Evolutionary conservation across 2,329 filamentous ascomycete species (phyloP).

Genomic region (Hypoxylon sp.): DNA sequence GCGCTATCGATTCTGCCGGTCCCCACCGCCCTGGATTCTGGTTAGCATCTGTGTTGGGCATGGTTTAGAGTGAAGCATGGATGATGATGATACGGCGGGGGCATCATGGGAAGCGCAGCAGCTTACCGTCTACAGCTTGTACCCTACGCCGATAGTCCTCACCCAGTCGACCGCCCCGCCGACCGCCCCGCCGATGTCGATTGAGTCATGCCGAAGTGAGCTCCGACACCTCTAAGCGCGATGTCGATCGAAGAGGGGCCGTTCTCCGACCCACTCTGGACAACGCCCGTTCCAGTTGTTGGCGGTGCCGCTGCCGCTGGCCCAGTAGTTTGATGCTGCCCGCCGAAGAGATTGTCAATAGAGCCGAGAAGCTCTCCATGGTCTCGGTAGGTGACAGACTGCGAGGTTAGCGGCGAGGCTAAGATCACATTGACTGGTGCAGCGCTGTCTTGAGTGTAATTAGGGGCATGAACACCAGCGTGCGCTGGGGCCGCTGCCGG

Average conservation of each 20-base stretch:
- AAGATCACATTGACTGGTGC: neutral
- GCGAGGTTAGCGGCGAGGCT: neutral
- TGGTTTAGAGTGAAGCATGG: neutral
- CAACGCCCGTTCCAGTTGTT: neutral
- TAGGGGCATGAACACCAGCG: neutral
- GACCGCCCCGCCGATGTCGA: neutral
- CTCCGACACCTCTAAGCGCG: constrained; percentile 6
- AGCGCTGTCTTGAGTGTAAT: neutral
- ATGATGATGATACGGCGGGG: no score
- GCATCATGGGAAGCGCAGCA: neutral
- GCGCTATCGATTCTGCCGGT: neutral
- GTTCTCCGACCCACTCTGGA: neutral
- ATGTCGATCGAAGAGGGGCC: neutral
- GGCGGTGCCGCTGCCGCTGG: neutral
- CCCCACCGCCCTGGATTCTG: neutral
- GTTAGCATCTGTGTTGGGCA: neutral
- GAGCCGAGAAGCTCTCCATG: constrained; percentile 2
- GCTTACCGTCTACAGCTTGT: neutral
- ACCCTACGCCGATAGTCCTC: neutral
- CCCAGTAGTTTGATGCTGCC: neutral
- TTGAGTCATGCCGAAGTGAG: neutral
- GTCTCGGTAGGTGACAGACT: neutral
- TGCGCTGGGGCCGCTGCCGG: neutral
- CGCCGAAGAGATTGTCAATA: constrained; percentile 5
- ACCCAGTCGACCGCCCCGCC: neutral